Evolutionary conservation across 768 basidiomycete species (phyloP).

Genomic region (Suillus spraguei): DNA sequence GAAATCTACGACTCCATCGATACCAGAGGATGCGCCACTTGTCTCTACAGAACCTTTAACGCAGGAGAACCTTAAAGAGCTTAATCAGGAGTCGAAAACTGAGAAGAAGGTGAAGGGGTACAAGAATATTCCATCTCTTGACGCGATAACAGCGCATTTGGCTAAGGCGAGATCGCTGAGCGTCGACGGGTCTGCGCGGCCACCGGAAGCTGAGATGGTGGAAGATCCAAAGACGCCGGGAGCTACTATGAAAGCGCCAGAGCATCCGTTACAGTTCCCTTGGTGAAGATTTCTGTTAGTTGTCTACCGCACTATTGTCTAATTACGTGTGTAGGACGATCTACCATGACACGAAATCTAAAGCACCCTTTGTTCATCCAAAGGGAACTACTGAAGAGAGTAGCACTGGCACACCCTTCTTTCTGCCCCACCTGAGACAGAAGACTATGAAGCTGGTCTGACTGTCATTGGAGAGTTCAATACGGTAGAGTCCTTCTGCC

Average conservation of each 20-base stretch:
- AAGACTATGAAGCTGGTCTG: slow-evolving; percentile 83
- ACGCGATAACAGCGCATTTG: slow-evolving; percentile 81
- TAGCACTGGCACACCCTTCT: slow-evolving; percentile 26
- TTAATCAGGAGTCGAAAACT: slow-evolving; percentile 52
- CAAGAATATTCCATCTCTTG: slow-evolving; percentile 86
- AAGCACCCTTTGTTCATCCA: slow-evolving; percentile 60
- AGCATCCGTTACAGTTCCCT: slow-evolving; percentile 82
- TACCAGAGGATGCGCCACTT: slow-evolving; percentile 39
- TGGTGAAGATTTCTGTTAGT: slow-evolving; percentile 51
- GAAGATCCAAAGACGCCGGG: slow-evolving; percentile 86
- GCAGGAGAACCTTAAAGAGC: slow-evolving; percentile 63
- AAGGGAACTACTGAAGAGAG: slow-evolving; percentile 31
- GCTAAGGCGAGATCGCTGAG: slow-evolving; percentile 68
- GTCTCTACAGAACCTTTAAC: slow-evolving; percentile 51
- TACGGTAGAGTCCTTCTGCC: slow-evolving; percentile 89
- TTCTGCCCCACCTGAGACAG: slow-evolving; percentile 58
- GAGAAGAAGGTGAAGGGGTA: slow-evolving; percentile 61
- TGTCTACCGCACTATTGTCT: slow-evolving; percentile 23
- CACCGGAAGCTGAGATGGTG: slow-evolving; percentile 76
- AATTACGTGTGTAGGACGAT: slow-evolving; percentile 65
- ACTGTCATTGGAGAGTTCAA: slow-evolving; percentile 88
- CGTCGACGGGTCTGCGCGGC: slow-evolving; percentile 61
- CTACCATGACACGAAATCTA: slow-evolving; percentile 86
- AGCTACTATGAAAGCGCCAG: slow-evolving; percentile 63
- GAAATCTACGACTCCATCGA: slow-evolving; percentile 43